phyloP scores from a whole-genome alignment of 1,284 basidiomycete species.

The Stygiomarasmius scandens region DNA sequence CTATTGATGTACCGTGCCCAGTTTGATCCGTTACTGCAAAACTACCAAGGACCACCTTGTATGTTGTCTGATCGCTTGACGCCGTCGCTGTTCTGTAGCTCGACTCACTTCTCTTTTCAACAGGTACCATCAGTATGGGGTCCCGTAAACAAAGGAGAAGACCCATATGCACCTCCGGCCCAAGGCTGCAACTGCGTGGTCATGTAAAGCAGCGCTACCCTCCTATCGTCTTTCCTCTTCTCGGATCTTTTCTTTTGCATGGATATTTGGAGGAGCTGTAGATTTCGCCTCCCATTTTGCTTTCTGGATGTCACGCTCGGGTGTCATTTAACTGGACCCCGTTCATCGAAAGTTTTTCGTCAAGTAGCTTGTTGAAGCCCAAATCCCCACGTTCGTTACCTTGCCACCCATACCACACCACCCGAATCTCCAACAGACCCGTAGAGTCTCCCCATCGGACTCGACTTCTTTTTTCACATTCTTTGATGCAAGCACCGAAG shows the following conservation, averaged over 20 bases:
- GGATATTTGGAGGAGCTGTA: background rate
- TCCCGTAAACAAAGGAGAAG: slow-evolving; percentile 83
- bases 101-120: slow-evolving; percentile 1
- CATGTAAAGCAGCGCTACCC: background rate
- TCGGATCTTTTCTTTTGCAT: background rate
- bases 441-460: background rate
- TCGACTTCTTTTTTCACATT: background rate
- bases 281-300: background rate
- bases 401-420: background rate
- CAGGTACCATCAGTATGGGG: slow-evolving; percentile 93
- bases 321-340: too few species aligned
- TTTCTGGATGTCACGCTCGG: slow-evolving; percentile 1
- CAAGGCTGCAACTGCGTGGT: slow-evolving; percentile 15
- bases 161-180: slow-evolving; percentile 80
- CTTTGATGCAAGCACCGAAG: background rate
- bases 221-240: background rate
- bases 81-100: background rate
- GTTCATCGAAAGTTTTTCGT: background rate
- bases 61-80: background rate
- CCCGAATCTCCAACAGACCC: background rate
- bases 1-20: slow-evolving; percentile 2
- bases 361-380: background rate
- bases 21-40: slow-evolving; percentile 91
- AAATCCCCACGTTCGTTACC: background rate
- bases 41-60: slow-evolving; percentile 77